Percentiles rank a stretch among this genome's conserved stretches.
Conservation (phyloP, 495 filamentous ascomycete genomes). For the Trichoderma asperelloides region DNA sequence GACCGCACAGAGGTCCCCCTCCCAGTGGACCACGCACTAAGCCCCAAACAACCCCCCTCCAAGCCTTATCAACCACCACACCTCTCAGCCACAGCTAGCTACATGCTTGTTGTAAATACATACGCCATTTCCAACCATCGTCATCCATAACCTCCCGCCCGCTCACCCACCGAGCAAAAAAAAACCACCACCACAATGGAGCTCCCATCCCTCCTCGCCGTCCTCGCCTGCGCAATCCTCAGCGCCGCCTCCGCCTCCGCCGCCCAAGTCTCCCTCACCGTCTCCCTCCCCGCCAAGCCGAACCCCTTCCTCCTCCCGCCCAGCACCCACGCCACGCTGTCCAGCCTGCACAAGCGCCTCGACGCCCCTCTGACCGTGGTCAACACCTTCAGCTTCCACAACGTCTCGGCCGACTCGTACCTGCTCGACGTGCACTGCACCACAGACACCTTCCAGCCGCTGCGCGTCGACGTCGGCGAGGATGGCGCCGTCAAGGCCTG, state of each 20-base stretch:
- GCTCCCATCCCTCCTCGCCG: neutral
- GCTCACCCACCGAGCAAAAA: no score
- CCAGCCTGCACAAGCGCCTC: slow-evolving; percentile 37
- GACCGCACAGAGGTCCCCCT: no score
- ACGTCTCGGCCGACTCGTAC: slow-evolving; percentile 60
- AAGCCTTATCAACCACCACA: neutral
- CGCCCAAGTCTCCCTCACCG: neutral
- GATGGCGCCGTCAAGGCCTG: slow-evolving; percentile 52
- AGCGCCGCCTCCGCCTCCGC: neutral
- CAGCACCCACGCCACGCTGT: slow-evolving; percentile 65
- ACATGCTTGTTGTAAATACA: no score
- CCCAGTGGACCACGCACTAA: neutral
- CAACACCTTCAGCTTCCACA: slow-evolving; percentile 64
- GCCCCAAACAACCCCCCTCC: neutral
- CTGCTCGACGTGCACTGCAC: slow-evolving; percentile 67
- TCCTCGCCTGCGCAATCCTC: neutral
- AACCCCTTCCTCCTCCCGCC: slow-evolving; percentile 52
- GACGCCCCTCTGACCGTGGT: slow-evolving; percentile 52
- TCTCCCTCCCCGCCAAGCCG: slow-evolving; percentile 16
- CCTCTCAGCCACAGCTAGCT: neutral
- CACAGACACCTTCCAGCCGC: slow-evolving; percentile 63
- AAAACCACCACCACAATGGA: neutral
- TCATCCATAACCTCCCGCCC: no score
- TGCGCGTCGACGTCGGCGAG: slow-evolving; percentile 64
- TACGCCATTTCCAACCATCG: neutral